Conservation (phyloP, 805 yeast species). For the Wickerhamomyces pijperi region DNA sequence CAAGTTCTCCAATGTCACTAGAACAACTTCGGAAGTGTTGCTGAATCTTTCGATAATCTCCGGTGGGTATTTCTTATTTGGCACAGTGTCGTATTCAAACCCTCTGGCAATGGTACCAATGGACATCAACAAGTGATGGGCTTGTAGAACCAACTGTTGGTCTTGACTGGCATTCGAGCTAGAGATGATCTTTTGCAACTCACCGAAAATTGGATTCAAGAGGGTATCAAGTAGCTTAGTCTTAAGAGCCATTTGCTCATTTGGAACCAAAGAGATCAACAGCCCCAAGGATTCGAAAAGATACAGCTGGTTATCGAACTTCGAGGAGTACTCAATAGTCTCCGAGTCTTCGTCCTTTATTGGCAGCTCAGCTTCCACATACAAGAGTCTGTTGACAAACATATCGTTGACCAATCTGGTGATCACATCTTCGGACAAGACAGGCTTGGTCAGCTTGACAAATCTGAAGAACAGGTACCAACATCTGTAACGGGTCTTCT, state of each 20-base stretch:
- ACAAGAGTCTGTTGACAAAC: conserved; percentile 41
- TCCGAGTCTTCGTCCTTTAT: conserved; percentile 46
- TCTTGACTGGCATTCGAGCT: conserved; percentile 15
- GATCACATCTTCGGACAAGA: conserved; percentile 36
- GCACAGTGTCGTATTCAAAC: conserved; percentile 30
- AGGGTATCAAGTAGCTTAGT: conserved; percentile 47
- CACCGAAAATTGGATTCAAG: conserved; percentile 64
- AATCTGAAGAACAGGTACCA: conserved; percentile 88
- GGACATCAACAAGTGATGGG: conserved; percentile 81
- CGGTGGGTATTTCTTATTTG: conserved; percentile 23
- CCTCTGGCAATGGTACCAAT: conserved; percentile 88
- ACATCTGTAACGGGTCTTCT: conserved; percentile 69
- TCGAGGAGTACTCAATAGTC: conserved; percentile 31
- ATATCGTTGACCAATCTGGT: conserved; percentile 51
- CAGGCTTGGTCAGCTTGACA: conserved; percentile 64
- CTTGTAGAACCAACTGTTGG: conserved; percentile 47
- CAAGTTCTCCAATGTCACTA: conserved; percentile 73
- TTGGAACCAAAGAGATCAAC: conserved; percentile 42
- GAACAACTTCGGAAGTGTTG: conserved; percentile 69
- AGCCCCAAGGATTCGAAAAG: conserved; percentile 82
- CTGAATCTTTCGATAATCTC: conserved; percentile 39
- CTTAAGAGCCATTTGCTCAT: conserved; percentile 31
- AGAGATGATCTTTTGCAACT: conserved; percentile 55
- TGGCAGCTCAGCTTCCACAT: conserved; percentile 43
- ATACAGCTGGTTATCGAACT: conserved; percentile 69